Percentiles rank a stretch among this genome's conserved stretches.
Evolutionary conservation across 1,284 basidiomycete genomes (phyloP).

Genomic region (Athelia sp.): DNA sequence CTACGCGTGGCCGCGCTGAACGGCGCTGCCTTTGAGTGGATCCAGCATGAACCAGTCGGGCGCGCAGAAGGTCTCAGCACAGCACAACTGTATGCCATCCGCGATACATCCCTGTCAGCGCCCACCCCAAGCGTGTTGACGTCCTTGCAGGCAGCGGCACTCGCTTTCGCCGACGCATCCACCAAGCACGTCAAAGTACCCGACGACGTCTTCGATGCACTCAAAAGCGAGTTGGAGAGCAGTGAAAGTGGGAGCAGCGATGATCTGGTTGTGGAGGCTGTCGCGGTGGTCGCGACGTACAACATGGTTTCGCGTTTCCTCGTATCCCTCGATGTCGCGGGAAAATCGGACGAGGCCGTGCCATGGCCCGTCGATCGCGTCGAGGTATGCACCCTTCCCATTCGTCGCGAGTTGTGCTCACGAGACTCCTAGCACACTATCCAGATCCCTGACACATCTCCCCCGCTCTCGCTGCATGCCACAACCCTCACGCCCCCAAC

Average conservation of each 20-base stretch:
- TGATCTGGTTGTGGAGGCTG: constrained; percentile 40
- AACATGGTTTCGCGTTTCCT: constrained; percentile 59
- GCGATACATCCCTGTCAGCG: constrained; percentile 34
- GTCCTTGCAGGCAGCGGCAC: constrained; percentile 35
- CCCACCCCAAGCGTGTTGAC: constrained; percentile 28
- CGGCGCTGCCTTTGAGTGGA: constrained; percentile 50
- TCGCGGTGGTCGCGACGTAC: constrained; percentile 42
- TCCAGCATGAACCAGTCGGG: constrained; percentile 47
- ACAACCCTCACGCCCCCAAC: not conserved
- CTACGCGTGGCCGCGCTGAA: constrained; percentile 49
- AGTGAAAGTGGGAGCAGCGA: constrained; percentile 16
- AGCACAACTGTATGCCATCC: constrained; percentile 39
- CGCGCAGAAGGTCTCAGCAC: constrained; percentile 38
- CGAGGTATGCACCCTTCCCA: not conserved
- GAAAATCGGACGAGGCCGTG: not conserved
- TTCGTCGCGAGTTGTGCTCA: too few relatives aligned
- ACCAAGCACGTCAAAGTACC: constrained; percentile 37
- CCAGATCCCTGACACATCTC: not conserved
- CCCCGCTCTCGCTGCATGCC: too few relatives aligned
- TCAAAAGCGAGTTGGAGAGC: constrained; percentile 22
- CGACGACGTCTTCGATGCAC: constrained; percentile 23
- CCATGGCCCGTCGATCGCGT: not conserved
- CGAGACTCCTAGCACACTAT: not conserved
- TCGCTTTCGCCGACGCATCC: constrained; percentile 44
- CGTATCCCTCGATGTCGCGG: constrained; percentile 41